Conservation (phyloP, 2,329 filamentous ascomycete species). For the Mariannaea elegans region DNA sequence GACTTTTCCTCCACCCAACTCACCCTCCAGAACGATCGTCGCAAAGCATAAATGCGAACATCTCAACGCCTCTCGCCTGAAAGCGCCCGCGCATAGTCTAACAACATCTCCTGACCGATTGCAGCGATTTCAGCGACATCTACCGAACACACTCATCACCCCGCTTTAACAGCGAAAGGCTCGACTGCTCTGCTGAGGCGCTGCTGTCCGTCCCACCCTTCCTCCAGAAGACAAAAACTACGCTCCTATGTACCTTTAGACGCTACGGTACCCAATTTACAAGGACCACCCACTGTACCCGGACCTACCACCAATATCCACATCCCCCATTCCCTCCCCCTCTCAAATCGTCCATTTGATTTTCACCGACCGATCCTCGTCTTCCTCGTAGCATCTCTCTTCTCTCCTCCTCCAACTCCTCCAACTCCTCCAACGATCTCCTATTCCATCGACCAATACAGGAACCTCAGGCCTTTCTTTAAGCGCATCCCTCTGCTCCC, state of each 20-base stretch:
- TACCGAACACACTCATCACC: not conserved
- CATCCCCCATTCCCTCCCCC: not conserved
- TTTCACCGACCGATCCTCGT: conserved; percentile 19
- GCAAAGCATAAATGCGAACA: too few relatives aligned
- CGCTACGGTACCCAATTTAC: not conserved
- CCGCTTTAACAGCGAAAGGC: not conserved
- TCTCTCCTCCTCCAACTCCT: not conserved
- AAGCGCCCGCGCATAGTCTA: not conserved
- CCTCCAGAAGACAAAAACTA: not conserved
- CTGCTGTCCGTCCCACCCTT: not conserved
- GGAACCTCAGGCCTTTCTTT: not conserved
- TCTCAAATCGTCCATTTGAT: conserved; percentile 13
- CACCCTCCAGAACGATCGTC: too few relatives aligned
- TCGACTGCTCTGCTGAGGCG: not conserved
- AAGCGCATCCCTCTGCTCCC: conserved; percentile 3
- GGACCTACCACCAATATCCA: conserved; percentile 13
- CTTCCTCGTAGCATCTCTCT: conserved; percentile 6
- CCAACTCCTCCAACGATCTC: not conserved
- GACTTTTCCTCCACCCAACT: too few relatives aligned
- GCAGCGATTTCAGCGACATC: not conserved
- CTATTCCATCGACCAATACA: not conserved
- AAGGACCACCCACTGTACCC: conserved; percentile 11
- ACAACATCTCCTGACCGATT: not conserved
- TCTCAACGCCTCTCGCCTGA: not conserved
- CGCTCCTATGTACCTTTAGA: not conserved